Conservation (phyloP, 768 basidiomycete genomes). For the Kwoniella heveanensis region DNA sequence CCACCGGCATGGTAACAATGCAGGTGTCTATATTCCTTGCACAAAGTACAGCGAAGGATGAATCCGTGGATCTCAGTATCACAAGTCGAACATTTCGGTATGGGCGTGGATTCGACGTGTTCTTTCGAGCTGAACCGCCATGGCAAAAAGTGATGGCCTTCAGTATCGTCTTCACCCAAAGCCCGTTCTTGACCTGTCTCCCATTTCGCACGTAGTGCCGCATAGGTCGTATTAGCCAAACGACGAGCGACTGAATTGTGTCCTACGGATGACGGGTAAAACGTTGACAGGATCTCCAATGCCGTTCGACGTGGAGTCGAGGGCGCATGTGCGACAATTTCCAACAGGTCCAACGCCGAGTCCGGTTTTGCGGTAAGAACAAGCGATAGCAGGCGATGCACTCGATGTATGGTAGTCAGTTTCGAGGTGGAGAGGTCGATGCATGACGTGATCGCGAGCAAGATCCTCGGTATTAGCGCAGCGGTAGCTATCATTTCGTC, state of each 20-base stretch:
- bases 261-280: constrained; percentile 72
- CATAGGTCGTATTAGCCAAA: constrained; percentile 58
- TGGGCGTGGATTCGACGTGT: neutral
- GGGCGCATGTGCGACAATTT: constrained; percentile 70
- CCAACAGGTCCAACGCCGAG: constrained; percentile 70
- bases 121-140: constrained; percentile 38
- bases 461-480: constrained; percentile 66
- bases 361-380: constrained; percentile 68
- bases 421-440: constrained; percentile 58
- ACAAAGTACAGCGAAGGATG: constrained; percentile 71
- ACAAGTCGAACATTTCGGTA: constrained; percentile 62
- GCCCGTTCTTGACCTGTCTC: constrained; percentile 35
- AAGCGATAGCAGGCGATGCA: constrained; percentile 63
- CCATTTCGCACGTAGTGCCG: constrained; percentile 30
- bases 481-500: constrained; percentile 63
- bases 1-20: constrained; percentile 77
- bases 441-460: constrained; percentile 66
- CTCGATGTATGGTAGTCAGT: constrained; percentile 59
- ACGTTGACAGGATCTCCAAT: constrained; percentile 62
- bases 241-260: constrained; percentile 67
- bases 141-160: constrained; percentile 37
- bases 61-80: constrained; percentile 64
- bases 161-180: constrained; percentile 32
- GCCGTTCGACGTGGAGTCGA: constrained; percentile 64
- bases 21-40: constrained; percentile 71